phyloP scores from a whole-genome alignment of 2,329 filamentous ascomycete genomes.

The Myriangium duriaei region DNA sequence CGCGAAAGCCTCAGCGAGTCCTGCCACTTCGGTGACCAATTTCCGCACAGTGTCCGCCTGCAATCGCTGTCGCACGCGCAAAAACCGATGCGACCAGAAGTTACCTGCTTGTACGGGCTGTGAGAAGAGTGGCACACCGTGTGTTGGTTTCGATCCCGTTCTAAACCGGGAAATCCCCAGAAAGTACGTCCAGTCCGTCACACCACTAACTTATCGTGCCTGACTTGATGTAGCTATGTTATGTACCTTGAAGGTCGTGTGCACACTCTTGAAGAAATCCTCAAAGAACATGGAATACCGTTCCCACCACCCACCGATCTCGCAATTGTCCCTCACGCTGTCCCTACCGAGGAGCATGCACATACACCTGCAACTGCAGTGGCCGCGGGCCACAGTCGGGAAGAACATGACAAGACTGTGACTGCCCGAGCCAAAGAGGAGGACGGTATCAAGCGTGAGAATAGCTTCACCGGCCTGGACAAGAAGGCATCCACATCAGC shows the following conservation, averaged over 20 bases:
- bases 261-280: conserved; percentile 65
- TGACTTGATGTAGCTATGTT: conserved; percentile 55
- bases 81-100: conserved; percentile 90
- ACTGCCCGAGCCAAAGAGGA: neutral
- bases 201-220: neutral
- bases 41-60: conserved; percentile 64
- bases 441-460: conserved; percentile 23
- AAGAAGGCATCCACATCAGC: conserved; percentile 78
- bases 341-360: neutral
- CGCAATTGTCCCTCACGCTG: conserved; percentile 21
- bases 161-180: conserved; percentile 91
- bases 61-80: conserved; percentile 80
- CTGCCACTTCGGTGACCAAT: conserved; percentile 60
- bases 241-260: conserved; percentile 87
- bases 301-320: conserved; percentile 62
- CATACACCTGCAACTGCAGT: neutral
- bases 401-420: neutral
- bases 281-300: conserved; percentile 55
- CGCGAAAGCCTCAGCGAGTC: conserved; percentile 56
- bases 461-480: conserved; percentile 49
- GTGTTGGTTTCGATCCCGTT: conserved; percentile 92
- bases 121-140: conserved; percentile 82
- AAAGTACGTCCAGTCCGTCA: conserved; percentile 30
- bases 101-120: conserved; percentile 84
- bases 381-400: conserved; percentile 1